Evolutionary conservation across 169 alveolate genomes (phyloP), one percentile per base, ranked within the genome.

Genomic region (Perkinsus marinus): DNA sequence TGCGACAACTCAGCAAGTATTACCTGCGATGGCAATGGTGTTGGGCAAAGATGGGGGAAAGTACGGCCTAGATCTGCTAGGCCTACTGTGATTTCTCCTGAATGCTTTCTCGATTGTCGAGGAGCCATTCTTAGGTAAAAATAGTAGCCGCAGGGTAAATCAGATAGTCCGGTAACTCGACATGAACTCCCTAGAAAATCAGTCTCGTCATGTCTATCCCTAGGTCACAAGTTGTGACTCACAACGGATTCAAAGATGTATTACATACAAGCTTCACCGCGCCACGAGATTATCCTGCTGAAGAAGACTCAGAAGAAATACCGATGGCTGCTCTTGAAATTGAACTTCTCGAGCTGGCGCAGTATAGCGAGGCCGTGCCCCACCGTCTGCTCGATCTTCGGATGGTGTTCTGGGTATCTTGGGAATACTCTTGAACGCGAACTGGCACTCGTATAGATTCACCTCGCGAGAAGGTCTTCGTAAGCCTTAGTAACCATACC

Each of bases 311-410:
- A 90, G 69, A 39, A 90, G 69, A 90, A 90, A 39, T 39, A 90
- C n/a, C 91, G 91, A 36, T 90, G 91, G 22, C 91, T 57, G 68
- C 91, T 43, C 69, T 26, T n/a, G 91, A 90, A 90, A 26, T 39
- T 22, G 91, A 90, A 90, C 46, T 90, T 90, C 69, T 90, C 69
- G 47, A 39, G 36, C 69, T 39, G 43, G 68, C 91, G 91, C 39
- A 90, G 34, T 26, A 90, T 90, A 26, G 91, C 91, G 41, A 90
- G 46, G 7, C 91, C 91, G 39, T 90, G 91, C 39, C 91, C 91
- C 39, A 90, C 91, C n/a, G 79, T n/a, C 69, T 90, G 91, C 39
- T 90, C 91, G 69, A 90, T 37, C 69, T 90, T 90, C 39, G 91
- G 91, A 43, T 90, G 43, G 79, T 39, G 38, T 39, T 90, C 91